A percentile compares a stretch with the other conserved stretches of the same genome.
Conservation (phyloP, 1,139 yeast genomes). For the Magnusiomyces suaveolens region DNA sequence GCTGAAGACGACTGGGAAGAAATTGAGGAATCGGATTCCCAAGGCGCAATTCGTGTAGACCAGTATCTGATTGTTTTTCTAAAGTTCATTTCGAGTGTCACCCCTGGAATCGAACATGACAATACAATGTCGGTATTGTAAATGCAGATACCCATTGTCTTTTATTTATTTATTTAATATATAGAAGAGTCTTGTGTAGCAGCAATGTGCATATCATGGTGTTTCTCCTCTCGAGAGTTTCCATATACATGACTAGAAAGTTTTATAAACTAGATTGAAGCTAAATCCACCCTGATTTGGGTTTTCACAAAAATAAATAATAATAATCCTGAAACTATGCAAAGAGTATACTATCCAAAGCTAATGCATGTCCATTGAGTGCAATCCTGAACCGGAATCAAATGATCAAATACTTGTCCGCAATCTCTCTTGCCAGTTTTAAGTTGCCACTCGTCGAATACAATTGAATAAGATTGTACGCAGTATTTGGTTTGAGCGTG, state of each 20-base stretch:
- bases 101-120: conserved; percentile 95
- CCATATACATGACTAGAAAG: too few relatives aligned
- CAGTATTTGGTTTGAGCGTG: conserved; percentile 66
- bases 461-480: conserved; percentile 69
- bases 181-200: too few relatives aligned
- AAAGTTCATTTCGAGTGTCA: conserved; percentile 91
- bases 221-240: too few relatives aligned
- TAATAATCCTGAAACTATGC: too few relatives aligned
- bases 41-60: conserved; percentile 64
- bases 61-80: conserved; percentile 81
- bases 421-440: conserved; percentile 48
- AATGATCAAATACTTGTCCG: conserved; percentile 49
- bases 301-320: too few relatives aligned
- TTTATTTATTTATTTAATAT: too few relatives aligned
- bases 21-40: conserved; percentile 24
- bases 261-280: too few relatives aligned
- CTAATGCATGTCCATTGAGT: too few relatives aligned
- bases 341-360: too few relatives aligned
- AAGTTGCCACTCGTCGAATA: conserved; percentile 70
- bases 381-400: too few relatives aligned
- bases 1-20: conserved; percentile 35
- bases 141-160: background rate
- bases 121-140: conserved; percentile 86
- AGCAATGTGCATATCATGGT: too few relatives aligned
- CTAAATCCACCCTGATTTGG: too few relatives aligned